phyloP scores from a whole-genome alignment of 306 rosid species.

The Sophora flavescens region DNA sequence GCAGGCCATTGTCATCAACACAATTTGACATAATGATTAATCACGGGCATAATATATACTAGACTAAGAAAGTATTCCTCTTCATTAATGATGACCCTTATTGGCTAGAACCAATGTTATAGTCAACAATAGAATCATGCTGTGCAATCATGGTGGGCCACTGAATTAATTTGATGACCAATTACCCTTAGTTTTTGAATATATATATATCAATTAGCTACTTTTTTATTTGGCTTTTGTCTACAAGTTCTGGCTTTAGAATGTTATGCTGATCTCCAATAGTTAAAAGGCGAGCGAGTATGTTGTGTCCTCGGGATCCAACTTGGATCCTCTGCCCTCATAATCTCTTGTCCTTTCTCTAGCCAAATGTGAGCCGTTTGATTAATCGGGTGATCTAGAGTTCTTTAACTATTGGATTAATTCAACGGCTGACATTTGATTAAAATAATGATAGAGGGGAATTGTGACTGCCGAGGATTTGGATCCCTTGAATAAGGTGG shows the following conservation, averaged over 20 bases:
- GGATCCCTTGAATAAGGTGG: background rate
- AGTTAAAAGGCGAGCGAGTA: slow-evolving; percentile 30
- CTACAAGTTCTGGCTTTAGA: slow-evolving; percentile 19
- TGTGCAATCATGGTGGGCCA: slow-evolving; percentile 11
- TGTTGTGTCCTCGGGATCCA: no score
- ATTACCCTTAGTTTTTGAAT: slow-evolving; percentile 18
- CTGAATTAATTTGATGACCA: slow-evolving; percentile 24
- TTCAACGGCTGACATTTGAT: no score
- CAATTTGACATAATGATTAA: slow-evolving; percentile 24
- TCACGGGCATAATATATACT: background rate
- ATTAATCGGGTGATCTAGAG: no score
- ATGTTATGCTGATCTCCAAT: slow-evolving; percentile 6
- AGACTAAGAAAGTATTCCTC: background rate
- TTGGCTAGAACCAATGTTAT: slow-evolving; percentile 1
- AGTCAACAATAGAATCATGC: background rate
- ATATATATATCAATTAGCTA: background rate
- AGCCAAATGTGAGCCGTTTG: no score
- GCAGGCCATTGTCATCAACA: slow-evolving; percentile 16
- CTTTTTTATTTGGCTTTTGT: slow-evolving; percentile 31
- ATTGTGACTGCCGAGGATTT: no score
- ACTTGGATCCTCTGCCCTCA: no score
- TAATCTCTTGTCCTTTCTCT: no score
- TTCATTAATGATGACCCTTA: background rate
- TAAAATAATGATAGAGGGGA: no score
- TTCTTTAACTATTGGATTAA: no score